Evolutionary conservation across 306 rosid species (phyloP), one percentile per base, ranked within the genome.

Genomic region (Rosa multiflora): DNA sequence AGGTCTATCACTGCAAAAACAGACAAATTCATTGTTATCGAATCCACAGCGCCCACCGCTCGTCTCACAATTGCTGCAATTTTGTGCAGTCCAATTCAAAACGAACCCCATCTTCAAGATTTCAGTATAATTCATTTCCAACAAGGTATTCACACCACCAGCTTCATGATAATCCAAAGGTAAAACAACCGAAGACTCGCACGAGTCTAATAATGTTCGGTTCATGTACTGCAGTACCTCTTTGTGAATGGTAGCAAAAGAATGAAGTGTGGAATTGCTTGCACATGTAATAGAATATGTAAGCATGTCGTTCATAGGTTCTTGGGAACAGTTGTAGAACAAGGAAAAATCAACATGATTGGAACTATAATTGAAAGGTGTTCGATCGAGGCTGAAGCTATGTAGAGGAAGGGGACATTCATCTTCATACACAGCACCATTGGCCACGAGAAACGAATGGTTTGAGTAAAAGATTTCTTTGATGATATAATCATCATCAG

Each of bases 31-130:
- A 64, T 78, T 76, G 55, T 69, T 39, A 37, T 78, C 83, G 70
- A 83, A 86, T 53, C 94, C 92, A 82, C 98, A 90, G 7, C 86
- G 79, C 23, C 96, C 91, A 7, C 90, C 93, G 73, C 94, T 90
- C 21, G 3, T 75, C 81, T 84, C 85, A 82, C 94, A 89, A 29
- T 52, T 47, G 63, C 84, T 76, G 69, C 94, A 94, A 70, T 85
- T 78, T 70, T 82, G 86, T 37, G 79, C 86, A 73, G 62, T 83
- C 91, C 98, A 89, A 75, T 82, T 88, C 84, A 90, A 85, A 77
- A 80, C 21, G 78, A 85, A 90, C 52, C 97, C 98, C 90, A 84
- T 86, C 82, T 86, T 83, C 85, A 92, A 68, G 68, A 91, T 58
- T 3, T 90, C 89, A 3, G 75, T 49, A 40, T 89, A 88, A 72